Evolutionary conservation across 352 stramenopile genomes (phyloP), one percentile per base, ranked within the genome.

Genomic region (Pythium brachiatum): DNA sequence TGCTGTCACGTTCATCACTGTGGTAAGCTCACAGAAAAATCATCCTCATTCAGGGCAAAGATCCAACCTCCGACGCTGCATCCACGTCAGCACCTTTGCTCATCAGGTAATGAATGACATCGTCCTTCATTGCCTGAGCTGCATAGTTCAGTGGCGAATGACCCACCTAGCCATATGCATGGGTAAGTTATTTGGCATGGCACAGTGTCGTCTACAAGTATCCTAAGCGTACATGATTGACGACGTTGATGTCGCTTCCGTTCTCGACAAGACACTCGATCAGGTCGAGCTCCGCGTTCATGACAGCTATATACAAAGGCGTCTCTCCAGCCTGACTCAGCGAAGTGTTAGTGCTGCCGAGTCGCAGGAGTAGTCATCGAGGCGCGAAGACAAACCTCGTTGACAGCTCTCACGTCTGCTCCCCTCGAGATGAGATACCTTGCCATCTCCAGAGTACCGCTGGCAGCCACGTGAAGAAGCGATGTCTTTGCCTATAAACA

Each of bases 191-290:
- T n/a, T n/a, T n/a, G n/a, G n/a, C n/a, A 7, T 27, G 46, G 23
- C 21, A 20, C 7, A n/a, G n/a, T n/a, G n/a, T n/a, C 46, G 2
- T 7, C 26, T 36, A 2, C n/a, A 23, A 53, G n/a, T 2, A 53
- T 8, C 1, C 21, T 34, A 4, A 12, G 7, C 7, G 3, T 27
- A 32, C 20, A 20, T 32, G 7, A 34, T 53, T 23, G 23, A 36
- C 25, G 9, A 15, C 13, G 7, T 23, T 27, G 8, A 48, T 18
- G 41, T 26, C 41, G 25, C 18, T n/a, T 34, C 46, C 46, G 2
- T 44, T 57, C 23, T 57, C 57, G 3, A 64, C 11, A 27, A 64
- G 38, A 16, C 41, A 57, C 25, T 53, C 5, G 13, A 57, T 20
- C 46, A 53, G 12, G 20, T 32, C 46, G 8, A 32, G 13, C 12